Base-by-base conservation (phyloP, 139 green algal genomes). In the Volvox reticuliferus region DNA sequence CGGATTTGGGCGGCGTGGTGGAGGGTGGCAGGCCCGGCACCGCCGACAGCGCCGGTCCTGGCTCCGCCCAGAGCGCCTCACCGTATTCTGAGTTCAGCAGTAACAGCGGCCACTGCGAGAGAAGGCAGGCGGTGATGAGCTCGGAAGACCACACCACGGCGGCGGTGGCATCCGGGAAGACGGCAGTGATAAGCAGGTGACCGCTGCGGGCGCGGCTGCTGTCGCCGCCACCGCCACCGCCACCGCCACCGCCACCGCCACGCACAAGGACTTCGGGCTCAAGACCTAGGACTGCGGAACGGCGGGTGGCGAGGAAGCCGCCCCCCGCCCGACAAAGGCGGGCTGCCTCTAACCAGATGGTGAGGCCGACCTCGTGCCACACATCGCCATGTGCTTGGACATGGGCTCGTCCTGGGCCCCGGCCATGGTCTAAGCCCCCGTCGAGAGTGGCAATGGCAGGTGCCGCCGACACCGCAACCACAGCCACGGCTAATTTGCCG, bases 241-340 rank as follows among this genome's bases (percentile, higher is more conserved):
- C 12, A 75, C 24, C 73, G 19, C 77, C 35, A 83, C 35, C 35
- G 19, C 33, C 33, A 28, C 33, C 35, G 24, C 35, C 36, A 37
- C 79, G 26, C 19, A 28, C 12, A 24, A 36, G 18, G 18, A 85
- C 79, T 36, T 85, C 79, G 3, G 79, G 22, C 37, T 67, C 37
- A 19, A 85, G 24, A 13, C 37, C 37, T 2, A 68, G 0, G 2
- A 85, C 1, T 16, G 79, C 79, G 5, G 79, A 67, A 28, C 79
- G 79, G 2, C 79, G 79, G 55, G 80, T 86, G 50, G 55, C 55
- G 2, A 86, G 80, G 80, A 73, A 86, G 80, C 80, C 80, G 80
- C 80, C 80, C 1, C 30, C 26, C 20, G 50, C 80, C 80, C 17
- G 50, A 3, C 26, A 73, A n/a, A 75, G 80, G 0, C 80, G 80